Percentiles rank a stretch among this genome's conserved stretches.
Evolutionary conservation across 1,284 basidiomycete genomes (phyloP).

Genomic region (Tilletia caries): DNA sequence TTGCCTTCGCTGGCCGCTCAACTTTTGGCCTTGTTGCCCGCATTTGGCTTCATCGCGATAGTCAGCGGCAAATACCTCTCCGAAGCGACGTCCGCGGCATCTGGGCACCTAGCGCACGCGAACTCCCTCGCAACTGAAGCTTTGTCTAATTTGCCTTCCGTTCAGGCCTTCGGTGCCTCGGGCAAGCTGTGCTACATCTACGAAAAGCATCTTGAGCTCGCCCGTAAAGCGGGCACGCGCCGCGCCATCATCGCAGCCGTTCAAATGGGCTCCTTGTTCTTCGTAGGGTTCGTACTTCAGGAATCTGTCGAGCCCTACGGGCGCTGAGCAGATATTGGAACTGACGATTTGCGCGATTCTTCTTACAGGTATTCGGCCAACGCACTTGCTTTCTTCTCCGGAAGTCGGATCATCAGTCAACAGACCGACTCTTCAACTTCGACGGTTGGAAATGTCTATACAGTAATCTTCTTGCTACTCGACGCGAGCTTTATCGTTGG

Average conservation of each 20-base stretch:
- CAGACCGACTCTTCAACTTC: conserved; percentile 14
- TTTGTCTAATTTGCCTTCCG: conserved; percentile 36
- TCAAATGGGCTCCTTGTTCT: conserved; percentile 40
- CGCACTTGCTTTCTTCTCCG: conserved; percentile 41
- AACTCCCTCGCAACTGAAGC: conserved; percentile 35
- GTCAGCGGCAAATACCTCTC: conserved; percentile 34
- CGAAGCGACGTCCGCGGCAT: conserved; percentile 30
- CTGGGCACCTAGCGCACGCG: conserved; percentile 36
- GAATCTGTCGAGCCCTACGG: background rate
- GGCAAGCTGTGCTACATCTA: conserved; percentile 33
- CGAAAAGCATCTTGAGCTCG: conserved; percentile 34
- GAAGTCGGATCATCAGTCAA: conserved; percentile 33
- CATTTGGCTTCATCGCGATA: conserved; percentile 32
- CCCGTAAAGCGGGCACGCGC: conserved; percentile 30
- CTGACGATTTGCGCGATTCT: background rate
- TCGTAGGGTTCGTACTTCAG: conserved; percentile 29
- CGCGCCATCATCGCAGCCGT: conserved; percentile 34
- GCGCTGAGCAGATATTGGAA: too few species aligned
- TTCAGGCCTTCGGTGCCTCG: conserved; percentile 41
- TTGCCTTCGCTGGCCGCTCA: conserved; percentile 36
- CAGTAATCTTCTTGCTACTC: conserved; percentile 44
- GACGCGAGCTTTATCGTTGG: conserved; percentile 45
- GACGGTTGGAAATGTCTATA: conserved; percentile 43
- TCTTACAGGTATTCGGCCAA: conserved; percentile 44
- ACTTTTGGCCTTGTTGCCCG: conserved; percentile 36